Evolutionary conservation across 139 green algal species (phyloP).

Genomic region (Pedinophyceae sp.): DNA sequence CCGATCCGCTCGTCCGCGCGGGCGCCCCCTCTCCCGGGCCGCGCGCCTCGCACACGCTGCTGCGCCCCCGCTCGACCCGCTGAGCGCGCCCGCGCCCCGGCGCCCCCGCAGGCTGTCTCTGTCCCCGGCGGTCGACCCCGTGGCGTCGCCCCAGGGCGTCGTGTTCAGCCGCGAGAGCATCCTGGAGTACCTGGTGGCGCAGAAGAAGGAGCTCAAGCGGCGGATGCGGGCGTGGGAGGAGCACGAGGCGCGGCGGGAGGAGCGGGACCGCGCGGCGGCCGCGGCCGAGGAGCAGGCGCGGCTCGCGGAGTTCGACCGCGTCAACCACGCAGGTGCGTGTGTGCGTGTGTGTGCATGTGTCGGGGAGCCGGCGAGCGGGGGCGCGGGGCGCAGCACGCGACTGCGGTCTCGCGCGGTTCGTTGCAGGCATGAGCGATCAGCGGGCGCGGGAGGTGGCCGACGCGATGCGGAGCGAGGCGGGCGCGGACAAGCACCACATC

Average conservation of each 20-base stretch:
- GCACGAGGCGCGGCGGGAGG: not conserved
- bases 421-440: not conserved
- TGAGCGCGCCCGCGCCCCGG: no score
- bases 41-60: no score
- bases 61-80: no score
- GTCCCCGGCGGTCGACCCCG: conserved; percentile 45
- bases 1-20: no score
- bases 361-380: no score
- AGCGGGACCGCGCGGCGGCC: conserved; percentile 23
- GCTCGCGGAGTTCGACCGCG: conserved; percentile 68
- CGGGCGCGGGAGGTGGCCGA: not conserved
- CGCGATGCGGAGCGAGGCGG: not conserved
- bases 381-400: no score
- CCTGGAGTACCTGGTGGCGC: conserved; percentile 58
- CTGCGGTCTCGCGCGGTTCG: no score
- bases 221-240: conserved; percentile 56
- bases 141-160: conserved; percentile 57
- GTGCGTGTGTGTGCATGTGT: not conserved
- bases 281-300: conserved; percentile 37
- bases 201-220: conserved; percentile 74
- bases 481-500: not conserved
- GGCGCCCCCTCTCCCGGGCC: no score
- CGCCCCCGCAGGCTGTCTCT: no score
- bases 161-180: conserved; percentile 76
- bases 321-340: conserved; percentile 41